Percentiles rank a stretch among this genome's conserved stretches.
phyloP scores from a whole-genome alignment of 257 asterid genomes.

The Nicotiana attenuata region DNA sequence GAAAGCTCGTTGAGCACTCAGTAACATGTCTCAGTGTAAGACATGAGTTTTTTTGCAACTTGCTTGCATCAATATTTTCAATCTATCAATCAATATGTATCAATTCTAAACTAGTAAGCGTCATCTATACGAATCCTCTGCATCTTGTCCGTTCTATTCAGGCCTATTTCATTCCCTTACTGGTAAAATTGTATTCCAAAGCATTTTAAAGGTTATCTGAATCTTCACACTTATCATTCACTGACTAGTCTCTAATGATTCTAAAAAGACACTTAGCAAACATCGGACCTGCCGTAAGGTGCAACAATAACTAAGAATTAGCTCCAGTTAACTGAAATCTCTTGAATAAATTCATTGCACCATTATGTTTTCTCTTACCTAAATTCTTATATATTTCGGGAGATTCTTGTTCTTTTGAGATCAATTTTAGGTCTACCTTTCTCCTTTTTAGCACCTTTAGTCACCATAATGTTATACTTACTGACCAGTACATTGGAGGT shows the following conservation, averaged over 20 bases:
- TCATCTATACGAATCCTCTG: background rate
- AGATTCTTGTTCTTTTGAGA: background rate
- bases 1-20: background rate
- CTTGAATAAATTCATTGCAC: background rate
- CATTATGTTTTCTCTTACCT: background rate
- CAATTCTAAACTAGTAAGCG: background rate
- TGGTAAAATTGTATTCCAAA: background rate
- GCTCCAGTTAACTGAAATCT: background rate
- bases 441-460: background rate
- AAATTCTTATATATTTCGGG: background rate
- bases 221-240: background rate
- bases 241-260: background rate
- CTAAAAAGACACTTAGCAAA: background rate
- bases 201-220: background rate
- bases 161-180: background rate
- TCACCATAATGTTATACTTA: background rate
- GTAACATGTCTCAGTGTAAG: background rate
- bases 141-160: background rate
- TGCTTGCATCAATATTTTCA: constrained; percentile 1
- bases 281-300: background rate
- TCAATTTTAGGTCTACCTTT: background rate
- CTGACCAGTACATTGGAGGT: background rate
- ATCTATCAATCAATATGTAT: background rate
- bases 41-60: background rate
- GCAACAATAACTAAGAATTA: background rate